These are phyloP conservation scores for Globisporangium cystogenes DNA, from an alignment of 352 stramenopile species.

Conservation along the genomic window DNA sequence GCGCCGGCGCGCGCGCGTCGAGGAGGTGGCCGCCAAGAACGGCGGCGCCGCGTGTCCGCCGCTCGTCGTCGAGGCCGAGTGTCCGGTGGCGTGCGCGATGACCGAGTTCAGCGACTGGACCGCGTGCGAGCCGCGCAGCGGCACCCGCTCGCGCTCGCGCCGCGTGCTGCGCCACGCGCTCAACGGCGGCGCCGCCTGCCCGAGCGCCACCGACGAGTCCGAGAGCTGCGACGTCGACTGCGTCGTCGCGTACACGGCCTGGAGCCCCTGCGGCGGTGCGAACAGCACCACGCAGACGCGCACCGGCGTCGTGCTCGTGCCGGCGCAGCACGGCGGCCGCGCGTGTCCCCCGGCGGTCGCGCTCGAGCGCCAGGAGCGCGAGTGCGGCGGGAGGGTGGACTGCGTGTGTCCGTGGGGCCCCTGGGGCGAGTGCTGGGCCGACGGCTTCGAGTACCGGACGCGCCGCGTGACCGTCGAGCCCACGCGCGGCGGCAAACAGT, in stretches of 20 bases:
- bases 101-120: slow-evolving; percentile 25
- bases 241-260: slow-evolving; percentile 26
- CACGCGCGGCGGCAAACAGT: slow-evolving; percentile 28
- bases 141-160: slow-evolving; percentile 21
- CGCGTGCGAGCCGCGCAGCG: slow-evolving; percentile 20
- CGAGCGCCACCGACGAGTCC: slow-evolving; percentile 12
- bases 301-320: not conserved
- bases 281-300: slow-evolving; percentile 2
- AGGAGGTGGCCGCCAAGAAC: slow-evolving; percentile 23
- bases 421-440: slow-evolving; percentile 5
- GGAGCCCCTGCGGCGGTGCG: slow-evolving; percentile 19
- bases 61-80: slow-evolving; percentile 21
- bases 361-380: slow-evolving; percentile 6
- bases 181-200: slow-evolving; percentile 32
- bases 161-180: slow-evolving; percentile 16
- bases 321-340: slow-evolving; percentile 1
- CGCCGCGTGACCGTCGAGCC: slow-evolving; percentile 23
- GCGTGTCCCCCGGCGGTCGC: not conserved
- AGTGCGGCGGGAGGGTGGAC: slow-evolving; percentile 4
- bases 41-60: slow-evolving; percentile 25
- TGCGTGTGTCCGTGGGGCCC: slow-evolving; percentile 11
- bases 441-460: slow-evolving; percentile 30
- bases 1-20: slow-evolving; percentile 27
- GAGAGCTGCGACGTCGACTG: slow-evolving; percentile 38
- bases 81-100: slow-evolving; percentile 40